A percentile compares a stretch with the other conserved stretches of the same genome.
phyloP scores from a whole-genome alignment of 2,329 filamentous ascomycete genomes.

The Coniochaeta ligniaria region DNA sequence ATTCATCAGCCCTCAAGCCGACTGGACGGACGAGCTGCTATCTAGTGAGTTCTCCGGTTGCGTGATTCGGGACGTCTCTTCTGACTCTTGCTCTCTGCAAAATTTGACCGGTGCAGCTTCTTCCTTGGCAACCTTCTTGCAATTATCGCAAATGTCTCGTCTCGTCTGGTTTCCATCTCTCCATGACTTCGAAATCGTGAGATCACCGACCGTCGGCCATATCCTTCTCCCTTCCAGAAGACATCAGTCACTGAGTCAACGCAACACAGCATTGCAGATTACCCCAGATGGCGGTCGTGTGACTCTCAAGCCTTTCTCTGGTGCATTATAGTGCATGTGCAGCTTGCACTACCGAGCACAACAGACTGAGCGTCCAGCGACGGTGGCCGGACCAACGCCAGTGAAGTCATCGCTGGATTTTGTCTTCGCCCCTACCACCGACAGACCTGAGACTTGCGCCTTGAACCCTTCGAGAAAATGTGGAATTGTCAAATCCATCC shows the following conservation, averaged over 20 bases:
- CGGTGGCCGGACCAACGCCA: neutral
- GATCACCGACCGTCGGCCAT: neutral
- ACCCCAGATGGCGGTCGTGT: neutral
- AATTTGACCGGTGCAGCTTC: neutral
- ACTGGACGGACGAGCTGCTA: neutral
- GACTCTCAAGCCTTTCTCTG: neutral
- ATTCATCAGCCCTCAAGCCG: neutral
- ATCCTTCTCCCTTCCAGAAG: too few relatives aligned
- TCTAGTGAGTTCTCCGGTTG: neutral
- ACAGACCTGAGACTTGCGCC: neutral
- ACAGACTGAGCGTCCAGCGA: neutral
- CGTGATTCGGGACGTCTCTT: neutral
- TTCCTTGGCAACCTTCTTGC: neutral
- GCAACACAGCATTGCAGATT: neutral
- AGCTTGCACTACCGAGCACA: neutral
- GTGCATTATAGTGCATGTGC: neutral
- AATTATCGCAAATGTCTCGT: neutral
- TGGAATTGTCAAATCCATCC: neutral
- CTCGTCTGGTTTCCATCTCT: neutral
- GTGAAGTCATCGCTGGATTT: neutral
- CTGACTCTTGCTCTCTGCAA: neutral
- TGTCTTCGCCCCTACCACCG: neutral
- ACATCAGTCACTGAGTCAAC: neutral
- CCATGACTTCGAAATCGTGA: neutral
- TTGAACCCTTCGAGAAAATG: neutral